A percentile compares a stretch with the other conserved stretches of the same genome.
Evolutionary conservation across 768 basidiomycete species (phyloP).

Genomic region (Cystobasidium tubakii): DNA sequence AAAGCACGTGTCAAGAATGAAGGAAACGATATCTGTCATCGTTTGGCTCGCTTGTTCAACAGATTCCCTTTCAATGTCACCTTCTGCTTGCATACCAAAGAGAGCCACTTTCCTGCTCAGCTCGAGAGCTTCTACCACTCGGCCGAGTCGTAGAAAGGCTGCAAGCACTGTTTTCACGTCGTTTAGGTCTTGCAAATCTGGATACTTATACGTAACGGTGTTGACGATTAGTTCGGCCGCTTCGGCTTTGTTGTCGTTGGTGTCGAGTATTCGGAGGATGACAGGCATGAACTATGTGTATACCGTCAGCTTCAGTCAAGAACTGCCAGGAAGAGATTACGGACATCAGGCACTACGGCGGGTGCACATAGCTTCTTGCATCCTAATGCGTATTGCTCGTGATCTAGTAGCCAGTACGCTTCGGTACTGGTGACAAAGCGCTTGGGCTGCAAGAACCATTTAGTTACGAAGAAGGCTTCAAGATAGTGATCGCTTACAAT

Average conservation of each 20-base stretch:
- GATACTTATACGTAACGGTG: slow-evolving; percentile 2
- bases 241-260: not conserved
- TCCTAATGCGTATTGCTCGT: slow-evolving; percentile 2
- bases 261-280: slow-evolving; percentile 8
- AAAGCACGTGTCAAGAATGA: slow-evolving; percentile 12
- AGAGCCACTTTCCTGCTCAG: not conserved
- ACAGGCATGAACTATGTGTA: slow-evolving; percentile 6
- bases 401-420: slow-evolving; percentile 30
- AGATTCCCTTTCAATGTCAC: not conserved
- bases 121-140: not conserved
- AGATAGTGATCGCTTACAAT: not conserved
- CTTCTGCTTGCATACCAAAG: not conserved
- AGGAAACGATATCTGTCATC: not conserved
- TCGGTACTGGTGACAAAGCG: slow-evolving; percentile 19
- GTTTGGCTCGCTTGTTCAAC: not conserved
- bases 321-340: not conserved
- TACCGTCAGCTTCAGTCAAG: no score
- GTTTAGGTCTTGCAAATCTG: not conserved
- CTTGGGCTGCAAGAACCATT: slow-evolving; percentile 1
- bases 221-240: not conserved
- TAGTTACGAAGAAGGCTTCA: not conserved
- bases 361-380: slow-evolving; percentile 29
- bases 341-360: slow-evolving; percentile 19
- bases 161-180: not conserved
- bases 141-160: not conserved